phyloP scores from a whole-genome alignment of 2,329 filamentous ascomycete species.

The Tolypocladium ovalisporum region DNA sequence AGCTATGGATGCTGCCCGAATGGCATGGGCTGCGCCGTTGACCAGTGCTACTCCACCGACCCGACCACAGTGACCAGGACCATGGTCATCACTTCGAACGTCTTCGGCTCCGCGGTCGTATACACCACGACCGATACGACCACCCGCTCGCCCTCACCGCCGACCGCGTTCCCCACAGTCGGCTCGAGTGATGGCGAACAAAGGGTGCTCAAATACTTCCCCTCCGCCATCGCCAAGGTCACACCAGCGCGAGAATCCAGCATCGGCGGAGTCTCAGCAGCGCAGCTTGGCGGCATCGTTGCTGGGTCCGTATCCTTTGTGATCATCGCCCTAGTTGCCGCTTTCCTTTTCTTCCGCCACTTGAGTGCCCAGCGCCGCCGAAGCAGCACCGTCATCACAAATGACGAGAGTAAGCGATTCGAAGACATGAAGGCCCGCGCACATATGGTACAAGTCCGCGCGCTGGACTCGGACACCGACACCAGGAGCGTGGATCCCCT shows the following conservation, averaged over 20 bases:
- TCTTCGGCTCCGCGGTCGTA: slow-evolving; percentile 25
- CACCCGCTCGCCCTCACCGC: slow-evolving; percentile 25
- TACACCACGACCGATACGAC: slow-evolving; percentile 27
- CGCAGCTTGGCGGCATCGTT: slow-evolving; percentile 41
- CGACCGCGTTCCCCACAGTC: slow-evolving; percentile 17
- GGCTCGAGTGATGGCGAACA: slow-evolving; percentile 13
- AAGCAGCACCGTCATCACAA: not conserved
- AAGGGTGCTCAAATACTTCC: slow-evolving; percentile 30
- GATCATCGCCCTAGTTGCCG: slow-evolving; percentile 32
- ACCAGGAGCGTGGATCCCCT: slow-evolving; percentile 30
- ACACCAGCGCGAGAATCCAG: slow-evolving; percentile 8
- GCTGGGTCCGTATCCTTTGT: slow-evolving; percentile 38
- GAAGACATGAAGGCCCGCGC: not conserved
- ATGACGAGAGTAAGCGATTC: not conserved
- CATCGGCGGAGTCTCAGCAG: slow-evolving; percentile 23
- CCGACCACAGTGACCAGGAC: slow-evolving; percentile 34
- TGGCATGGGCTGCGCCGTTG: slow-evolving; percentile 36
- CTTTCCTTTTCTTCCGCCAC: slow-evolving; percentile 38
- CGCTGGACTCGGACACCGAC: slow-evolving; percentile 32
- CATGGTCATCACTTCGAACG: slow-evolving; percentile 32
- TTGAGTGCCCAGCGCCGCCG: slow-evolving; percentile 23
- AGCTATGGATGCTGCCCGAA: slow-evolving; percentile 42
- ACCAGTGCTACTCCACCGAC: slow-evolving; percentile 36
- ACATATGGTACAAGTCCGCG: slow-evolving; percentile 19
- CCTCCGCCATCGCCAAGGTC: slow-evolving; percentile 30